These are phyloP conservation scores for Stephania cephalantha DNA, from an alignment of 164 flowering plant genomes.

Conservation along the genomic window DNA sequence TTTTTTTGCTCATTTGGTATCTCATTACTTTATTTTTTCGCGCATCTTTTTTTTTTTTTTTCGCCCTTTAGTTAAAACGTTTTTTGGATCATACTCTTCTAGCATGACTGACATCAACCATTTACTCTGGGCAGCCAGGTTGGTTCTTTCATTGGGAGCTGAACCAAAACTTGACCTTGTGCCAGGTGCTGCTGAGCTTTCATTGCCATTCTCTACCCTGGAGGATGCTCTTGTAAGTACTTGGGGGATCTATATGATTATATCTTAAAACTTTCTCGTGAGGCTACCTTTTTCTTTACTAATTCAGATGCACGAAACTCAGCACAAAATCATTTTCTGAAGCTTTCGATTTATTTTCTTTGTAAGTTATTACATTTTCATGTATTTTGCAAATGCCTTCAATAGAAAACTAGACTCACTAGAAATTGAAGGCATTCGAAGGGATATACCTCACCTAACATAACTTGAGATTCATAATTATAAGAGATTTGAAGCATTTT, in stretches of 20 bases:
- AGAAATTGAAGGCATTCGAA: too few relatives aligned
- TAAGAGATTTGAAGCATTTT: too few relatives aligned
- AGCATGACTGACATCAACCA: conserved; percentile 20
- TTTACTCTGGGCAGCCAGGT: conserved; percentile 83
- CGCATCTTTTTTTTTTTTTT: neutral
- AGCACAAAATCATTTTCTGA: neutral
- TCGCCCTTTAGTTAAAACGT: neutral
- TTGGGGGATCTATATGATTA: neutral
- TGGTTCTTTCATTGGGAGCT: conserved; percentile 99
- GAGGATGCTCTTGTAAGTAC: conserved; percentile 80
- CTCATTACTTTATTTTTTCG: neutral
- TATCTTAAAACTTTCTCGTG: neutral
- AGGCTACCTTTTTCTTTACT: neutral
- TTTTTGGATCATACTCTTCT: neutral
- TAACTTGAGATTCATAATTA: too few relatives aligned
- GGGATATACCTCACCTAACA: too few relatives aligned
- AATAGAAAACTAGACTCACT: too few relatives aligned
- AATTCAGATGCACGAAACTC: neutral
- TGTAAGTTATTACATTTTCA: neutral
- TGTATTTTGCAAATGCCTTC: neutral
- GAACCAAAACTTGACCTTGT: conserved; percentile 80
- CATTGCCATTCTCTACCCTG: conserved; percentile 78
- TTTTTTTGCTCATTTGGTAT: neutral
- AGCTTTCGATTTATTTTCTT: neutral
- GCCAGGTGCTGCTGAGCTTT: conserved; percentile 85